A percentile compares a stretch with the other conserved stretches of the same genome.
Conservation (phyloP, 176 grass and related monocot species). For the sorghum (Sorghum bicolor) region Sorghum_bicolor_NCBIv3 NC_012877.2:7870501-7871000, state of each 20-base stretch:
- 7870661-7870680: conserved; percentile 84
- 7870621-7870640: conserved; percentile 64
- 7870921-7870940: conserved; percentile 59
- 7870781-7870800: conserved; percentile 92
- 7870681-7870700: conserved; percentile 44
- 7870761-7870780: conserved; percentile 75
- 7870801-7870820: conserved; percentile 79
- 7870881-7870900: conserved; percentile 87
- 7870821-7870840: conserved; percentile 91
- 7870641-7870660: conserved; percentile 80
- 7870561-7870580: conserved; percentile 91
- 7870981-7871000: conserved; percentile 74
- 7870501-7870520: conserved; percentile 76
- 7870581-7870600: conserved; percentile 94
- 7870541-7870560: conserved; percentile 91
- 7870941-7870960: conserved; percentile 86
- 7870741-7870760: conserved; percentile 58
- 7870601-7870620: conserved; percentile 92
- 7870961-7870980: conserved; percentile 78
- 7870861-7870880: conserved; percentile 99
- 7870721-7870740: conserved; percentile 1
- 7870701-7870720: background rate
- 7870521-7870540: conserved; percentile 96
- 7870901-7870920: conserved; percentile 54
- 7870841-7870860: conserved; percentile 89